phyloP scores from a whole-genome alignment of 306 rosid species.

The Hippophae tibetana region DNA sequence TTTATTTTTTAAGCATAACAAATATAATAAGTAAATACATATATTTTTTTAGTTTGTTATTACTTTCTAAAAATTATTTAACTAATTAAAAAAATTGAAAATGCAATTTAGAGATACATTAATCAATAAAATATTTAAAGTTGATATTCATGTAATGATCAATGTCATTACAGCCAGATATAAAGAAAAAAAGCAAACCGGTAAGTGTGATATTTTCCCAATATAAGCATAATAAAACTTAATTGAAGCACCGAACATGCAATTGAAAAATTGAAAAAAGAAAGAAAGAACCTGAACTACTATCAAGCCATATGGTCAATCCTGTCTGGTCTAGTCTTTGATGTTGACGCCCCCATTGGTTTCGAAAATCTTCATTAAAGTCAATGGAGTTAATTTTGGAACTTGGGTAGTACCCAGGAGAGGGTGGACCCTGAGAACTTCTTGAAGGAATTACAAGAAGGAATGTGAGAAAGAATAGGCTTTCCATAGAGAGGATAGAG shows the following conservation, averaged over 20 bases:
- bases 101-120: too few species aligned
- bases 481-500: conserved; percentile 26
- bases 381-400: conserved; percentile 36
- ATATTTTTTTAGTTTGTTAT: too few species aligned
- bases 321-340: conserved; percentile 48
- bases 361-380: conserved; percentile 53
- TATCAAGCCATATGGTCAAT: conserved; percentile 68
- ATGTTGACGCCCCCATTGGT: conserved; percentile 80
- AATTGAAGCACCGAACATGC: not conserved
- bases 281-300: conserved; percentile 36
- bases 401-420: conserved; percentile 70
- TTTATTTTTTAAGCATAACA: too few species aligned
- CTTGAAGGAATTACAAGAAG: conserved; percentile 22
- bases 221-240: not conserved
- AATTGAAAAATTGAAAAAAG: too few species aligned
- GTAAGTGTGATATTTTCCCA: too few species aligned
- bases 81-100: too few species aligned
- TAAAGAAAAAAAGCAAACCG: too few species aligned
- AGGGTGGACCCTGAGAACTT: conserved; percentile 57
- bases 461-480: conserved; percentile 24
- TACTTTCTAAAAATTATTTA: too few species aligned
- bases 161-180: too few species aligned
- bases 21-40: too few species aligned
- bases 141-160: too few species aligned
- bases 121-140: too few species aligned